Evolutionary conservation across 257 asterid species (phyloP), one percentile per base, ranked within the genome.

Genomic region (Plantago ovata): DNA sequence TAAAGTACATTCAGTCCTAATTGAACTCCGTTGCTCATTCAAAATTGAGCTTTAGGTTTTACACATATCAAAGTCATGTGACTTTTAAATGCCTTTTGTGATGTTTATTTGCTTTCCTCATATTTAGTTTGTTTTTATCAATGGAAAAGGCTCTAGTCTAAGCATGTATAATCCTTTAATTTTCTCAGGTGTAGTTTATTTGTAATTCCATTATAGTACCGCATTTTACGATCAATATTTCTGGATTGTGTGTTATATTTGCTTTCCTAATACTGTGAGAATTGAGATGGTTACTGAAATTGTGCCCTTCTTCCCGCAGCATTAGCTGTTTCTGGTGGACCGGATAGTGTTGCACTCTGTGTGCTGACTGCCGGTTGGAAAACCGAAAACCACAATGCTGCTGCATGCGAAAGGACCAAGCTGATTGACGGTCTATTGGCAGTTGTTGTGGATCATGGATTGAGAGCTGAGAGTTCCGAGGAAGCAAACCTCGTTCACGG

Each of bases 261-360:
- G 49, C 42, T 3, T 38, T 33, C n/a, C 13, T 62, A 40, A 14
- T 60, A 11, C 38, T 49, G 51, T 18, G 36, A 61, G n/a, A n/a
- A n/a, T n/a, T n/a, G n/a, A n/a, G 21, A 13, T 42, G 53, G 38
- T 57, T 15, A 64, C 56, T 80, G 66, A 44, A 21, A 24, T 43
- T 56, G 55, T 43, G 38, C 44, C 65, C 52, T 48, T 53, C 59
- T 69, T 9, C 46, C 24, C 69, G 56, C 85, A 92, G 98, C 94
- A 65, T 50, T 92, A 16, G 98, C 91, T 23, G 95, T 88, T 66
- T 88, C 98, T 62, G 98, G 98, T 57, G 96, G 96, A 46, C 94
- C 98, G 59, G 98, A 92, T 75, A 88, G 98, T 73, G 81, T 88
- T 64, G 95, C 95, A 55, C 84, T 92, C 5, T 88, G 96, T 66